Base-by-base conservation (phyloP, 1,284 basidiomycete species). In the Trichosporon sp. region DNA sequence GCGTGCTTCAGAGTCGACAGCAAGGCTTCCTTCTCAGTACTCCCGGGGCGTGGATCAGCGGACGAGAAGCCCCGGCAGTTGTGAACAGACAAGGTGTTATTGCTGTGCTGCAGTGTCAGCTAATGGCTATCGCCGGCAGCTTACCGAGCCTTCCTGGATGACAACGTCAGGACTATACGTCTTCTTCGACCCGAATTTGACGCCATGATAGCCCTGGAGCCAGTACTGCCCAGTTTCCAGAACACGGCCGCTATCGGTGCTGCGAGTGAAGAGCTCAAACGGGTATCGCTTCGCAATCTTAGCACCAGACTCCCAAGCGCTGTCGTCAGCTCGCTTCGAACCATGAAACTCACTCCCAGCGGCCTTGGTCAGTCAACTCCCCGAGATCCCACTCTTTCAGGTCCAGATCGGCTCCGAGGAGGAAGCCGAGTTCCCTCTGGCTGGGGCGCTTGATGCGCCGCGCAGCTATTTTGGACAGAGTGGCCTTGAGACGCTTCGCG, bases 31-130 rank as follows among this genome's bases (percentile, higher is more conserved):
- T 11, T 31, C 21, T 44, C n/a, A 1, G 33, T 52, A 3, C 33
- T 36, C 0, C 61, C 52, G 23, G 56, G 34, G 21, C 14, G 60
- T 9, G 63, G 56, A 16, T 85, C 83, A 16, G 49, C 49, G 4
- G 49, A 54, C 49, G n/a, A 16, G 1, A 85, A 85, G 13, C 85
- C 85, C 2, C 86, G 85, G 69, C 91, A 94, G 81, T 85, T 86
- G 56, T 80, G 79, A 65, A 88, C 85, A 61, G 90, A 85, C 1
- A 94, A 83, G 0, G 91, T 93, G 71, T 90, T 85, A 74, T 93
- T 92, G 27, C 79, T 78, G 81, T 85, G 62, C 60, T 68, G 58
- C 16, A 29, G 9, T 7, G 31, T 63, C 19, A 64, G 65, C 61
- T 13, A 7, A 16, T 16, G n/a, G 25, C 10, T 33, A 13, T 21